phyloP scores from a whole-genome alignment of 2,329 filamentous ascomycete genomes.

The Ramularia collo-cygni region DNA sequence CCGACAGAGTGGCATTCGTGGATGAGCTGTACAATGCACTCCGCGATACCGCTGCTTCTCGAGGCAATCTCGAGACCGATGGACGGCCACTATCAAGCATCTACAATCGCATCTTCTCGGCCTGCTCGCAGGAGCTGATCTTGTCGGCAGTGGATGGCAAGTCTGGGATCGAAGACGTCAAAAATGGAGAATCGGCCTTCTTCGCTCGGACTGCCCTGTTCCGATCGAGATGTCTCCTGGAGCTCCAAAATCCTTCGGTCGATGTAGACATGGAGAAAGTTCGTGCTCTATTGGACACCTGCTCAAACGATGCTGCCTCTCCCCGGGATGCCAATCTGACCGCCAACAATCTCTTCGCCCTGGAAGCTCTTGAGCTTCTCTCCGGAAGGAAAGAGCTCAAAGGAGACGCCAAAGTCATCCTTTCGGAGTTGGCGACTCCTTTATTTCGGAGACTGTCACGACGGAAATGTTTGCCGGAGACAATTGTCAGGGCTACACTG shows the following conservation, averaged over 20 bases:
- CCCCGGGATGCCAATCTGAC: conserved; percentile 2
- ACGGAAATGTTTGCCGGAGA: too few relatives aligned
- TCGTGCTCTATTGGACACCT: conserved; percentile 1
- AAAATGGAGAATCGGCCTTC: background rate
- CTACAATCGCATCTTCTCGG: conserved; percentile 13
- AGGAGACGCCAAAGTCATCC: background rate
- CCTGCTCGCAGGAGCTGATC: conserved; percentile 11
- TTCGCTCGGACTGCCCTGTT: background rate
- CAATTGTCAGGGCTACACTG: too few relatives aligned
- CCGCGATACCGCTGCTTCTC: conserved; percentile 3
- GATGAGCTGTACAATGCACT: conserved; percentile 16
- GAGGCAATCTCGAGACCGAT: conserved; percentile 6
- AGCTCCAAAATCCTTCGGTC: background rate
- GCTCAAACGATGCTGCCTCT: background rate
- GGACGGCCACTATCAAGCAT: conserved; percentile 14
- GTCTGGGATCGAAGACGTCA: too few relatives aligned
- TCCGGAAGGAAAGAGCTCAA: background rate
- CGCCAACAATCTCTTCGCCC: conserved; percentile 6
- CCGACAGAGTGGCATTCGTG: conserved; percentile 7
- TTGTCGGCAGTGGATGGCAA: background rate
- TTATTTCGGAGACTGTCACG: too few relatives aligned
- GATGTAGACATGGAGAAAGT: conserved; percentile 4
- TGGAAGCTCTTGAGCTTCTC: conserved; percentile 3
- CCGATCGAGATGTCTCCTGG: background rate
- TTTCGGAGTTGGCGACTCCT: too few relatives aligned